Evolutionary conservation across 2,329 filamentous ascomycete species (phyloP).

Genomic region (Trichoderma koningii): DNA sequence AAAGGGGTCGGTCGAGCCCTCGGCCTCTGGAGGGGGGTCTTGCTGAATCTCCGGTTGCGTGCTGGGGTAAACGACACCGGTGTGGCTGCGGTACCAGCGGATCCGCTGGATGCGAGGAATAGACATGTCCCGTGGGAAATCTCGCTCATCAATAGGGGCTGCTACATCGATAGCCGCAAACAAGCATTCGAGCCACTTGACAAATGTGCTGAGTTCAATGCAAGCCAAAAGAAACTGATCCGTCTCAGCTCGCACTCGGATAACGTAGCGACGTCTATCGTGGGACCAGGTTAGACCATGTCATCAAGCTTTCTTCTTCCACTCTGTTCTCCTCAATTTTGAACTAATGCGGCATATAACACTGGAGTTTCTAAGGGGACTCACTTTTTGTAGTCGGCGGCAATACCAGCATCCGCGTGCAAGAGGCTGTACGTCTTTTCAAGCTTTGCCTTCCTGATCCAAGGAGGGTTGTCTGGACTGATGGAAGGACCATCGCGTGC

Average conservation of each 20-base stretch:
- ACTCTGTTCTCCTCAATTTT: background rate
- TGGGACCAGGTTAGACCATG: background rate
- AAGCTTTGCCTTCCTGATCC: conserved; percentile 56
- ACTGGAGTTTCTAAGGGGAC: conserved; percentile 33
- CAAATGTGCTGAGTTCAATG: conserved; percentile 63
- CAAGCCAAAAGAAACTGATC: conserved; percentile 74
- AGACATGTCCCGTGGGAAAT: conserved; percentile 63
- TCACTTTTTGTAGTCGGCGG: conserved; percentile 70
- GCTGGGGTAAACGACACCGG: conserved; percentile 29
- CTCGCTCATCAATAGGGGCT: conserved; percentile 69
- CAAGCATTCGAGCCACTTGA: conserved; percentile 68
- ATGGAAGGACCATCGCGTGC: conserved; percentile 52
- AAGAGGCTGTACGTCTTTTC: conserved; percentile 71
- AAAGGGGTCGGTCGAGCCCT: background rate
- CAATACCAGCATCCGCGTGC: conserved; percentile 74
- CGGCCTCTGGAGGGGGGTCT: conserved; percentile 14
- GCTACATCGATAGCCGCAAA: conserved; percentile 75
- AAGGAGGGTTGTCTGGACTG: conserved; percentile 54
- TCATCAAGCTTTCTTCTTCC: background rate
- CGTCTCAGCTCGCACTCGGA: conserved; percentile 71
- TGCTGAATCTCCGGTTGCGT: conserved; percentile 19
- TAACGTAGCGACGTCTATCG: conserved; percentile 61
- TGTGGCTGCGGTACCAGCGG: conserved; percentile 51
- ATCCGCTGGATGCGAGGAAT: conserved; percentile 59
- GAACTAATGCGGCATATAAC: background rate